These are phyloP conservation scores for Hippophae rhamnoides DNA, from an alignment of 306 rosid species.

Conservation along the genomic window DNA sequence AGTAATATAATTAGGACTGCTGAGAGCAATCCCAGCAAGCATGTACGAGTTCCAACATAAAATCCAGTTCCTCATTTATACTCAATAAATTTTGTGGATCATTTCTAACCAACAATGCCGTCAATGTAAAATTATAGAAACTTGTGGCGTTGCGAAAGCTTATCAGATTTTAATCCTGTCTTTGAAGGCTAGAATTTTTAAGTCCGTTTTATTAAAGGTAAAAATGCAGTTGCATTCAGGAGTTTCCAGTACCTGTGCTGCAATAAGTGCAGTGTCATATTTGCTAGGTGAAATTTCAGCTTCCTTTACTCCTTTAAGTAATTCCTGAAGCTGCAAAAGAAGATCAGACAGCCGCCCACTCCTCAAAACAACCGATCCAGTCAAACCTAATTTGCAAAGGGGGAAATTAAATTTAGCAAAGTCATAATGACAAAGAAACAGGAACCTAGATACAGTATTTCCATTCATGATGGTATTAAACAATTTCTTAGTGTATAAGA, in stretches of 20 bases:
- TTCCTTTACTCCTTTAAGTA: conserved; percentile 48
- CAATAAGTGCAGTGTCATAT: conserved; percentile 37
- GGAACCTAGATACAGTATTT: conserved; percentile 5
- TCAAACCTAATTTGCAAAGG: conserved; percentile 42
- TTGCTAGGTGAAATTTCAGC: conserved; percentile 39
- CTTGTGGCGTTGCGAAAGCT: not conserved
- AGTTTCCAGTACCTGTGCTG: conserved; percentile 50
- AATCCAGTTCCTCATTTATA: not conserved
- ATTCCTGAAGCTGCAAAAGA: conserved; percentile 59
- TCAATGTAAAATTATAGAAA: not conserved
- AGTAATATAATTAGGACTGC: not conserved
- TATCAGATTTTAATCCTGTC: not conserved
- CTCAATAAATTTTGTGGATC: not conserved
- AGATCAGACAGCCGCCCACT: conserved; percentile 54
- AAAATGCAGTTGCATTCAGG: not conserved
- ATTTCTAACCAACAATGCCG: not conserved
- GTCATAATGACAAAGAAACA: not conserved
- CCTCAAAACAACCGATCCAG: conserved; percentile 61
- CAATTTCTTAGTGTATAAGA: not conserved
- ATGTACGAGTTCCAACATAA: not conserved
- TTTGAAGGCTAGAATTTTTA: too few relatives aligned
- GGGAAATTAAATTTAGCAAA: not conserved
- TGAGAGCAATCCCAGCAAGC: not conserved
- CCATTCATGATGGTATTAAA: not conserved
- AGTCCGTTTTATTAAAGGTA: not conserved